phyloP scores from a whole-genome alignment of 495 filamentous ascomycete species.

The Glonium stellatum region DNA sequence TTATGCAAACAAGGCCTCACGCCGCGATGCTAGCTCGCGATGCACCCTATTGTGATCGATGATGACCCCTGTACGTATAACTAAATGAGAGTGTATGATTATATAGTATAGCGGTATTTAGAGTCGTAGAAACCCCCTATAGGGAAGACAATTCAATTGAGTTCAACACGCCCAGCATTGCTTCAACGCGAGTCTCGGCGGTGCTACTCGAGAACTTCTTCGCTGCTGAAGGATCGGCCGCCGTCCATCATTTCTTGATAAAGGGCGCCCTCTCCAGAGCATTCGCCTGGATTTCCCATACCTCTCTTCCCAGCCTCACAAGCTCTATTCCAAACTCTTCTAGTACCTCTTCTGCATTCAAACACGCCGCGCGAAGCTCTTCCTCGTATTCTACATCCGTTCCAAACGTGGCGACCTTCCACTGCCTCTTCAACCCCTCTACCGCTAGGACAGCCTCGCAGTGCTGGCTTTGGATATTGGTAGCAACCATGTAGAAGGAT shows the following conservation, averaged over 20 bases:
- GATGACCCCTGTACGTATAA: too few species aligned
- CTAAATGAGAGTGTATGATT: too few species aligned
- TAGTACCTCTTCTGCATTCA: constrained; percentile 34
- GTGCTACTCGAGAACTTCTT: too few species aligned
- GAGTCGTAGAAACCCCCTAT: too few species aligned
- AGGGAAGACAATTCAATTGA: too few species aligned
- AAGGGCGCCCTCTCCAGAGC: constrained; percentile 40
- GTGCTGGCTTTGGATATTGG: constrained; percentile 35
- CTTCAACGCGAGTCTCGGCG: too few species aligned
- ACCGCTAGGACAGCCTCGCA: constrained; percentile 1
- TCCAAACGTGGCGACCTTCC: constrained; percentile 11
- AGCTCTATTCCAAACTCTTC: constrained; percentile 40
- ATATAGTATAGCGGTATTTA: too few species aligned
- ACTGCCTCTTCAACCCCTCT: constrained; percentile 13
- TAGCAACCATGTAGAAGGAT: constrained; percentile 54
- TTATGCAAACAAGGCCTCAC: too few species aligned
- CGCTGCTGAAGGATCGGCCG: too few species aligned
- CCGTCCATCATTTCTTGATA: constrained; percentile 7
- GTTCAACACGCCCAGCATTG: too few species aligned
- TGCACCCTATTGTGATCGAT: too few species aligned
- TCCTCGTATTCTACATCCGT: constrained; percentile 6
- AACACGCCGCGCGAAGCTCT: constrained; percentile 14
- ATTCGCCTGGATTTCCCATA: constrained; percentile 42
- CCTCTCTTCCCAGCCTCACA: constrained; percentile 31
- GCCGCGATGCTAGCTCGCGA: too few species aligned